Percentiles rank a stretch among this genome's conserved stretches.
Evolutionary conservation across 306 rosid species (phyloP).

Genomic region (Begonia peltatifolia): DNA sequence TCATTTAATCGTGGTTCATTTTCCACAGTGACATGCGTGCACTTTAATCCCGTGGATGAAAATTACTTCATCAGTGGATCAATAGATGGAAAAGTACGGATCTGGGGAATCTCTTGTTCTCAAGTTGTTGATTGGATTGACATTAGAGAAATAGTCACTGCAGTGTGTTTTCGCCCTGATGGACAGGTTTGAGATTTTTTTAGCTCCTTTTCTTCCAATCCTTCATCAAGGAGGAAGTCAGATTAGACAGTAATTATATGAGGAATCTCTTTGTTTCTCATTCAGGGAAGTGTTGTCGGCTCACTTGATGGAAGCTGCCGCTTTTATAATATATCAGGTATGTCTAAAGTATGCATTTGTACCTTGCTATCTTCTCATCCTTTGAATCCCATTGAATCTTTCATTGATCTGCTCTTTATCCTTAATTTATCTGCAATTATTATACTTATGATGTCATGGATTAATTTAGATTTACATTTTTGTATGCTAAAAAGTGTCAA

Average conservation of each 20-base stretch:
- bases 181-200: constrained; percentile 54
- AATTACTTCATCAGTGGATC: constrained; percentile 91
- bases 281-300: constrained; percentile 82
- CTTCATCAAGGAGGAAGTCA: constrained; percentile 5
- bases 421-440: no score
- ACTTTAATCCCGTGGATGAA: constrained; percentile 87
- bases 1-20: no score
- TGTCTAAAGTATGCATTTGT: neutral
- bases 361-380: constrained; percentile 10
- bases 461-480: no score
- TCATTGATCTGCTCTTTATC: no score
- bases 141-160: constrained; percentile 65
- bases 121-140: constrained; percentile 89
- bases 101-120: constrained; percentile 60
- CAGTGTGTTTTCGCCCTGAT: constrained; percentile 86
- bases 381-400: neutral
- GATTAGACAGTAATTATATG: constrained; percentile 6
- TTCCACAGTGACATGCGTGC: constrained; percentile 71
- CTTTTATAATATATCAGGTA: constrained; percentile 71
- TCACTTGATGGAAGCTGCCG: constrained; percentile 65
- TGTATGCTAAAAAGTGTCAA: neutral
- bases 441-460: no score
- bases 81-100: constrained; percentile 94
- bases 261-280: constrained; percentile 15
- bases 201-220: constrained; percentile 9